Conservation (phyloP, 495 filamentous ascomycete genomes). For the Aspergillus hancockii region DNA sequence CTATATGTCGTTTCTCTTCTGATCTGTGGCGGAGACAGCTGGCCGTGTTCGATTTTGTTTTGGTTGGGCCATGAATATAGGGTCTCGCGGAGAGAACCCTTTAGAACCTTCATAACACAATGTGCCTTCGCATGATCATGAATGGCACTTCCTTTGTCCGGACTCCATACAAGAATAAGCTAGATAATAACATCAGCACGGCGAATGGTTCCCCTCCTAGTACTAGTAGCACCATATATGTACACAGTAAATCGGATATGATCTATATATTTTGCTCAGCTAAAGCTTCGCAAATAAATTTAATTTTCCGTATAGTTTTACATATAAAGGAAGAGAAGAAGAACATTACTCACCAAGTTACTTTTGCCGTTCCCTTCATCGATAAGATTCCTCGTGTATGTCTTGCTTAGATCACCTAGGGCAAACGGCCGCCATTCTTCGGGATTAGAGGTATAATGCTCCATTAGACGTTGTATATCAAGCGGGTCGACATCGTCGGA, state of each 20-base stretch:
- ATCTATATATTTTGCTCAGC: background rate
- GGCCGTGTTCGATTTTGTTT: slow-evolving; percentile 41
- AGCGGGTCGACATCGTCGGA: slow-evolving; percentile 76
- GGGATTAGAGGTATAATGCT: slow-evolving; percentile 63
- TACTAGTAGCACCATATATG: background rate
- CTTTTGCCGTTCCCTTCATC: slow-evolving; percentile 90
- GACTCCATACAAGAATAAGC: slow-evolving; percentile 91
- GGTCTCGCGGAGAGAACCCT: slow-evolving; percentile 75
- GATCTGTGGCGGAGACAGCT: slow-evolving; percentile 48
- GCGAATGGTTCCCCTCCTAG: background rate
- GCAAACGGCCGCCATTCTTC: slow-evolving; percentile 74
- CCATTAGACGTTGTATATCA: slow-evolving; percentile 68
- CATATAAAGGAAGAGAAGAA: background rate
- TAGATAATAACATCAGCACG: slow-evolving; percentile 26
- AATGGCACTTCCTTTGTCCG: slow-evolving; percentile 79
- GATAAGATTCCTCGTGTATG: slow-evolving; percentile 86
- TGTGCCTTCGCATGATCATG: slow-evolving; percentile 89
- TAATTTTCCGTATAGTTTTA: background rate
- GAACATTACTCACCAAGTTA: slow-evolving; percentile 68
- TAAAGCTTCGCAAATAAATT: too few relatives aligned
- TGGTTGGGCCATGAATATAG: slow-evolving; percentile 73
- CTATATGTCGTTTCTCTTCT: slow-evolving; percentile 49
- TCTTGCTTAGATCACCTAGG: slow-evolving; percentile 59
- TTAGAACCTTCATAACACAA: slow-evolving; percentile 73
- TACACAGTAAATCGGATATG: background rate